Percentiles rank a stretch among this genome's conserved stretches.
Evolutionary conservation across 352 stramenopile genomes (phyloP).

Genomic region (Pythium sp.): DNA sequence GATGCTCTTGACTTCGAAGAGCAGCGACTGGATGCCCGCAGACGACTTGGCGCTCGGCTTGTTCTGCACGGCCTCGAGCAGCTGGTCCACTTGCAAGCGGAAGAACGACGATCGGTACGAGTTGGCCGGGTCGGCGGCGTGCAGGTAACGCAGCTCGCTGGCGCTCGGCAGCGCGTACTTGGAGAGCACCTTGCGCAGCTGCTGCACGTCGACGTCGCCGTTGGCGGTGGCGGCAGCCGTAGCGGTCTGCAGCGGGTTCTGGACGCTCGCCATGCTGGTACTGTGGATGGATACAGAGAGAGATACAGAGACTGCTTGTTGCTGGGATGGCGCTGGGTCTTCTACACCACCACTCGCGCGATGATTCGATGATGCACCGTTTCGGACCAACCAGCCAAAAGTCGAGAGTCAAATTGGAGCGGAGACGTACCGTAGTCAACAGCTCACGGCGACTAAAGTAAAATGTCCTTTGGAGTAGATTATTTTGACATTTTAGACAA

Average conservation of each 20-base stretch:
- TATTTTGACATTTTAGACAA: not conserved
- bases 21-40: conserved; percentile 53
- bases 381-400: conserved; percentile 17
- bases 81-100: conserved; percentile 81
- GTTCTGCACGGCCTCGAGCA: conserved; percentile 71
- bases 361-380: conserved; percentile 10
- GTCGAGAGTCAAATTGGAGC: not conserved
- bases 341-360: conserved; percentile 7
- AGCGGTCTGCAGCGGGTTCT: conserved; percentile 14
- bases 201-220: conserved; percentile 35
- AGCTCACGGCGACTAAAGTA: not conserved
- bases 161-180: conserved; percentile 90
- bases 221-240: not conserved
- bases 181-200: conserved; percentile 73
- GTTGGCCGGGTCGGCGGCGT: conserved; percentile 68
- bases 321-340: not conserved
- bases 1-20: conserved; percentile 83
- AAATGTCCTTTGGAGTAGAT: not conserved
- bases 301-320: not conserved
- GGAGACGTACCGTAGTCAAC: not conserved
- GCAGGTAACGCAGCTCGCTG: conserved; percentile 76
- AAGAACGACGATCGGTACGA: conserved; percentile 84
- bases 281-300: conserved; percentile 1
- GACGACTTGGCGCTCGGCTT: conserved; percentile 46
- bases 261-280: conserved; percentile 15